These are phyloP conservation scores for Kazachstania bromeliacearum DNA, from an alignment of 805 yeast genomes.

Conservation along the genomic window DNA sequence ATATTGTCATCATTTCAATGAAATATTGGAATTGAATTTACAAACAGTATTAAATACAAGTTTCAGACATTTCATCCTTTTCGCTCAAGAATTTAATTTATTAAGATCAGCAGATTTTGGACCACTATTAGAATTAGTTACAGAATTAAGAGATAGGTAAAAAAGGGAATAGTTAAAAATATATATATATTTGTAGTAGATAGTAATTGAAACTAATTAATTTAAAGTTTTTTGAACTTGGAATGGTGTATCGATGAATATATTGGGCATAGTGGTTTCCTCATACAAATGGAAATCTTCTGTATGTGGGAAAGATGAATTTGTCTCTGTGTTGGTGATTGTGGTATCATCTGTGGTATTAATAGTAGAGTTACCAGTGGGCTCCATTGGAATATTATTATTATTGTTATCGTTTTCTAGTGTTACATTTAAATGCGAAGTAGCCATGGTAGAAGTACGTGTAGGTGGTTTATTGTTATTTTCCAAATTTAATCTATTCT, in stretches of 20 bases:
- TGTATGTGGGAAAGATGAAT: conserved; percentile 2
- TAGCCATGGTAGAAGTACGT: background rate
- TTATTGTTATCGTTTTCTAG: conserved; percentile 1
- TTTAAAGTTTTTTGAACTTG: background rate
- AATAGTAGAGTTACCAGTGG: background rate
- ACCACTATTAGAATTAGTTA: conserved; percentile 77
- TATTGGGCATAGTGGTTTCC: conserved; percentile 16
- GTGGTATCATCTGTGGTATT: conserved; percentile 7
- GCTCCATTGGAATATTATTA: conserved; percentile 3
- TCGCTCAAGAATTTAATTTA: conserved; percentile 74
- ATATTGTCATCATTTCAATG: conserved; percentile 96
- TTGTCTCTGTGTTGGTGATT: conserved; percentile 2
- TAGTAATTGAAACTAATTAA: background rate
- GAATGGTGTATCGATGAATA: conserved; percentile 3
- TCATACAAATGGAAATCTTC: conserved; percentile 8
- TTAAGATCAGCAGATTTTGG: conserved; percentile 79
- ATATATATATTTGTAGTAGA: background rate
- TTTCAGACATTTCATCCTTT: conserved; percentile 85
- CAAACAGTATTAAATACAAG: conserved; percentile 91
- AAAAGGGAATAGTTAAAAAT: background rate
- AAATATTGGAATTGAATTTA: conserved; percentile 81
- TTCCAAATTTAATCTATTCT: conserved; percentile 17
- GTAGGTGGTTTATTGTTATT: background rate
- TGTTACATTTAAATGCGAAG: background rate
- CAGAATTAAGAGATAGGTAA: conserved; percentile 31